Percentiles rank a stretch among this genome's conserved stretches.
Evolutionary conservation across 495 filamentous ascomycete species (phyloP).

Genomic region (Astrocystis sublimbata): DNA sequence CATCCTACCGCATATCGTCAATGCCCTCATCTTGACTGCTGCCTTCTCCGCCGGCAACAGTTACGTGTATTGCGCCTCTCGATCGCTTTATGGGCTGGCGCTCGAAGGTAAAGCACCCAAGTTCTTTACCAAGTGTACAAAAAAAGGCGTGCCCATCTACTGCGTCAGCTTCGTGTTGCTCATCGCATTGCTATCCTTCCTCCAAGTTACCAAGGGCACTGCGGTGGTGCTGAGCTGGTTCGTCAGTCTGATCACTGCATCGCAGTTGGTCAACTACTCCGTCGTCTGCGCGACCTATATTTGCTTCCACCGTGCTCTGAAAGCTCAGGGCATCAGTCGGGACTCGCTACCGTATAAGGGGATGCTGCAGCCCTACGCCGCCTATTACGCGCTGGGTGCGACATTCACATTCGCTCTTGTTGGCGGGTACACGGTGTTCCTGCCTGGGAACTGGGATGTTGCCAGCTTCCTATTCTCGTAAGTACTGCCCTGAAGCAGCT

Average conservation of each 20-base stretch:
- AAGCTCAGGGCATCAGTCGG: conserved; percentile 67
- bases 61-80: conserved; percentile 71
- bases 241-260: conserved; percentile 68
- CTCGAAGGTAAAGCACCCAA: conserved; percentile 58
- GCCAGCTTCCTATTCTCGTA: conserved; percentile 75
- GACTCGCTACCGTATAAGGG: conserved; percentile 66
- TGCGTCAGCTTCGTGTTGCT: conserved; percentile 62
- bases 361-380: conserved; percentile 67
- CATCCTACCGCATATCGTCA: conserved; percentile 68
- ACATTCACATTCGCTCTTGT: conserved; percentile 72
- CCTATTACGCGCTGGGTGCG: conserved; percentile 63
- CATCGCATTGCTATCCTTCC: conserved; percentile 67
- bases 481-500: conserved; percentile 25
- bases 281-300: conserved; percentile 72
- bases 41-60: conserved; percentile 76
- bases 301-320: conserved; percentile 66
- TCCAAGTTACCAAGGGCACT: conserved; percentile 69
- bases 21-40: conserved; percentile 65
- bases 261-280: conserved; percentile 75
- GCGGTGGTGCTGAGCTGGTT: conserved; percentile 76
- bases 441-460: conserved; percentile 70
- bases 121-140: conserved; percentile 60
- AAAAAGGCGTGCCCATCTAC: conserved; percentile 56
- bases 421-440: conserved; percentile 74
- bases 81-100: conserved; percentile 62